phyloP scores from a whole-genome alignment of 176 grass and related monocot genomes.

The Chloris gayana region DNA sequence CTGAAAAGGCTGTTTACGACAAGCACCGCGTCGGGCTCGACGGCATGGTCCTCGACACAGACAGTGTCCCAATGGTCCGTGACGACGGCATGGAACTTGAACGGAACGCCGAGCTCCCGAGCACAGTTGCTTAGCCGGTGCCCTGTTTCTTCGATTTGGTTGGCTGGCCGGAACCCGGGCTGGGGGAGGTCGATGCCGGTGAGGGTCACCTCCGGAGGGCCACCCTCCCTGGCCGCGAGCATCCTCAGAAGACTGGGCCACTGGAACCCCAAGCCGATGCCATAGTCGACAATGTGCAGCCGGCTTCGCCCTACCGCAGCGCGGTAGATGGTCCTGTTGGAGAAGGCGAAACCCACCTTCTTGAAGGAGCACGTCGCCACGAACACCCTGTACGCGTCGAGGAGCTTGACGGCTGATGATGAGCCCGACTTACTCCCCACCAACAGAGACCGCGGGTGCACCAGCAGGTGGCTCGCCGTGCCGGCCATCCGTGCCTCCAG shows the following conservation, averaged over 20 bases:
- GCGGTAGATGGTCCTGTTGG: neutral
- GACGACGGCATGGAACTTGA: conserved; percentile 7
- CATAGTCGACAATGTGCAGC: neutral
- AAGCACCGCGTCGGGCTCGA: neutral
- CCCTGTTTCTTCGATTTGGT: conserved; percentile 13
- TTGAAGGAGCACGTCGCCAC: neutral
- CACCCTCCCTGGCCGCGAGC: conserved; percentile 9
- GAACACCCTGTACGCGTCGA: neutral
- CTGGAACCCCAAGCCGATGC: neutral
- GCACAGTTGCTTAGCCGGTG: conserved; percentile 5
- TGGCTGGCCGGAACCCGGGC: neutral
- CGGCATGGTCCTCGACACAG: neutral
- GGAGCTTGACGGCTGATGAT: neutral
- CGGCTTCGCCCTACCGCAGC: neutral
- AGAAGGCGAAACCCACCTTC: neutral
- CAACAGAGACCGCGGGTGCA: neutral
- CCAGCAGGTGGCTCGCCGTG: conserved; percentile 7
- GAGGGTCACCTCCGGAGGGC: conserved; percentile 35
- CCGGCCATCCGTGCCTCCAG: conserved; percentile 65
- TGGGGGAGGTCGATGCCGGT: conserved; percentile 12
- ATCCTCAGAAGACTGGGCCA: neutral
- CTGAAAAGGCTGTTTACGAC: neutral
- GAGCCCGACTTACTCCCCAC: too few relatives aligned
- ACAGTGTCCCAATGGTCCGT: neutral
- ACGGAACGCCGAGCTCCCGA: conserved; percentile 4